Evolutionary conservation across 192 early-diverging fungal species (phyloP), one percentile per base, ranked within the genome.

Genomic region (Dissophora globulifera): DNA sequence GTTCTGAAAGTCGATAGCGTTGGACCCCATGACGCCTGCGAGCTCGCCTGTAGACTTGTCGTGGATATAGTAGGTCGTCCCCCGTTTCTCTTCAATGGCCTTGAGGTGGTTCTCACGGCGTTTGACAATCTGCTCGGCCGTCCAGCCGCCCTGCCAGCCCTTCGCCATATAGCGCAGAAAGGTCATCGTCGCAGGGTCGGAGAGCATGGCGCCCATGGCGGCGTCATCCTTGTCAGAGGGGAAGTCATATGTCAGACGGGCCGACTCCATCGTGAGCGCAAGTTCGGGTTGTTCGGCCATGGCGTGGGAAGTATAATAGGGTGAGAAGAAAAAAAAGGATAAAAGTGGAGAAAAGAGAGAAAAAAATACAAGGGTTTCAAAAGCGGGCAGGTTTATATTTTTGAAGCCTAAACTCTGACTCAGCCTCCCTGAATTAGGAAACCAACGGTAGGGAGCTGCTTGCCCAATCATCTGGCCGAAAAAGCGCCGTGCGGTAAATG

Each of bases 151-250:
- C 12, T 54, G 45, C 29, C 47, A 51, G 17, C 54, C 56, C 31
- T 67, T 76, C 29, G 72, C 59, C 72, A 55, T 76, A 41, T 61
- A 76, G 0, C 58, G 50, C 15, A 76, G 62, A 27, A 27, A 50
- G 27, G 45, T 45, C 72, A 76, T 76, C 0, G 72, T 76, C 11
- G 57, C 58, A 47, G 53, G 29, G n/a, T 76, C 72, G 2, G 72
- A 76, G 42, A 76, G 47, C 72, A 76, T 76, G n/a, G 50, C 63
- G 20, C 63, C 58, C 72, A 76, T 76, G 11, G 58, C 52, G 1
- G 30, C 10, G 51, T 76, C 72, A 20, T 76, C 72, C 17, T 45
- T 16, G 15, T 19, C 63, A 0, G 42, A 50, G 23, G 72, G 72
- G 0, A 51, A 35, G 58, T 76, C 72, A 12, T 62, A 43, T 1